A percentile compares a stretch with the other conserved stretches of the same genome.
Evolutionary conservation across 2,329 filamentous ascomycete species (phyloP).

Genomic region (Cladorrhinum sp.): DNA sequence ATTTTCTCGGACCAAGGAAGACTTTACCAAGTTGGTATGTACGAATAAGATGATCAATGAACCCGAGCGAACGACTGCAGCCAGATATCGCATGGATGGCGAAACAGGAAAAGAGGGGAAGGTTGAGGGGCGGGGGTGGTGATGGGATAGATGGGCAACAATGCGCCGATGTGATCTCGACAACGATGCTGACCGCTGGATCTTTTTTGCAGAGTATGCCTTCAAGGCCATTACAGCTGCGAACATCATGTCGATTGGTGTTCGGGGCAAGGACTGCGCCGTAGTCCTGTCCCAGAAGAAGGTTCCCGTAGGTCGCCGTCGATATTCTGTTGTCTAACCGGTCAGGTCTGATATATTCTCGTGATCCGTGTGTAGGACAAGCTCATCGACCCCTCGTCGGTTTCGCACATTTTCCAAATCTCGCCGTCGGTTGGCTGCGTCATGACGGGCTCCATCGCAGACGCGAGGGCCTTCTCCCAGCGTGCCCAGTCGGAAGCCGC

Average conservation of each 20-base stretch:
- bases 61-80: neutral
- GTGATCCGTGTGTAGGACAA: constrained; percentile 67
- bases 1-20: constrained; percentile 99
- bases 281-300: constrained; percentile 99
- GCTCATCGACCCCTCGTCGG: constrained; percentile 94
- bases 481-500: constrained; percentile 93
- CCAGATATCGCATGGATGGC: neutral
- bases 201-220: constrained; percentile 77
- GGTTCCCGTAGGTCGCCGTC: constrained; percentile 72
- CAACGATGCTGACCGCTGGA: constrained; percentile 16
- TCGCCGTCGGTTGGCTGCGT: constrained; percentile 96
- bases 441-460: constrained; percentile 97
- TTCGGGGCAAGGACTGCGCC: constrained; percentile 94
- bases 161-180: neutral
- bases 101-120: neutral
- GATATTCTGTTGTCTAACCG: constrained; percentile 23
- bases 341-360: constrained; percentile 32
- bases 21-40: constrained; percentile 98
- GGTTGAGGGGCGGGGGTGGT: neutral
- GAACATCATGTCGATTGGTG: constrained; percentile 96
- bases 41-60: constrained; percentile 5
- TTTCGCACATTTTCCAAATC: constrained; percentile 95
- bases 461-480: constrained; percentile 89
- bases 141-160: neutral
- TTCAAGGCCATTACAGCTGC: constrained; percentile 99